Evolutionary conservation across 306 rosid species (phyloP).

Genomic region (Phaseolus lunatus): DNA sequence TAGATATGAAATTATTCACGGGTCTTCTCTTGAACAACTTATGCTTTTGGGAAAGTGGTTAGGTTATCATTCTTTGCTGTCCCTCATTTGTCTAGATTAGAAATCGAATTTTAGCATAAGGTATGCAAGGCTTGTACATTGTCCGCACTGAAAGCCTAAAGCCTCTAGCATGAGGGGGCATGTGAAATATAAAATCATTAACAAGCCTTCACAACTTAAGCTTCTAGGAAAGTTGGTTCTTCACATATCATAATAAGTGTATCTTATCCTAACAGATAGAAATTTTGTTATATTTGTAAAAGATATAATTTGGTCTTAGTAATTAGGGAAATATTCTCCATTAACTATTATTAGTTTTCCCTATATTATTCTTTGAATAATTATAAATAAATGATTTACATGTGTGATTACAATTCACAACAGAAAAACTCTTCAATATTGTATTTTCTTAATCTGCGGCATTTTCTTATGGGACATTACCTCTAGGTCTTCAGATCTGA

Average conservation of each 20-base stretch:
- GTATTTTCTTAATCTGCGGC: slow-evolving; percentile 3
- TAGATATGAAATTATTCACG: slow-evolving; percentile 2
- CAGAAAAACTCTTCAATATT: background rate
- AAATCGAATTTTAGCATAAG: background rate
- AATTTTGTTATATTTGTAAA: background rate
- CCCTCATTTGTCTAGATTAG: background rate
- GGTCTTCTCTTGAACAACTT: background rate
- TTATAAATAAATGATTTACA: no score
- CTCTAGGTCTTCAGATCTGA: slow-evolving; percentile 98
- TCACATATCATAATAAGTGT: slow-evolving; percentile 10
- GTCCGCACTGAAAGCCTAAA: background rate
- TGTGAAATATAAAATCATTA: slow-evolving; percentile 17
- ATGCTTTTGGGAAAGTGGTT: background rate
- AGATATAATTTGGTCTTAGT: no score
- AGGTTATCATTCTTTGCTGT: background rate
- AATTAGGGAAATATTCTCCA: no score
- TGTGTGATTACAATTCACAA: no score
- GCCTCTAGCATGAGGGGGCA: background rate
- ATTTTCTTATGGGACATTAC: slow-evolving; percentile 61
- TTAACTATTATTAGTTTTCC: no score
- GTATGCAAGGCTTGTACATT: background rate
- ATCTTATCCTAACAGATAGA: slow-evolving; percentile 35
- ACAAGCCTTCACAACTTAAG: background rate
- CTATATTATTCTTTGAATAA: no score
- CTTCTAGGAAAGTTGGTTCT: slow-evolving; percentile 21